Evolutionary conservation across 345 rosid species (phyloP).

Genomic region (Euphorbia pulcherrima): DNA sequence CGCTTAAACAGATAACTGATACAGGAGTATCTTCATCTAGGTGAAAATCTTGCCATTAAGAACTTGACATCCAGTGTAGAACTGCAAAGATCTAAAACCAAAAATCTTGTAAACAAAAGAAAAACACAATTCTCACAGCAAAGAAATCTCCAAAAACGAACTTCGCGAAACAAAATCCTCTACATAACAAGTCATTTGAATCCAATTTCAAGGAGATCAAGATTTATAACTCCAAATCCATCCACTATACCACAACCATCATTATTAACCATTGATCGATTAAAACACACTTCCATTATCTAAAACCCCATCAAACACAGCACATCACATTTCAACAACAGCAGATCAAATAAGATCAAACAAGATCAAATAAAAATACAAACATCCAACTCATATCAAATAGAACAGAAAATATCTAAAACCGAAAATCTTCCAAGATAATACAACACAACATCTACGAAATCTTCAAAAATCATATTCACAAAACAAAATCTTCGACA

Average conservation of each 20-base stretch:
- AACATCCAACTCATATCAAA: too few species aligned
- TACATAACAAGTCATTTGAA: neutral
- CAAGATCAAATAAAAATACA: too few species aligned
- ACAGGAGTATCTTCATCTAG: neutral
- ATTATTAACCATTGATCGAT: neutral
- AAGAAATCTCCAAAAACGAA: neutral
- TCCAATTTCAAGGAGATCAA: conserved; percentile 1
- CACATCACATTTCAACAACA: neutral
- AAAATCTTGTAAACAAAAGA: conserved; percentile 16
- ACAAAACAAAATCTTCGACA: neutral
- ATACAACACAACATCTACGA: neutral
- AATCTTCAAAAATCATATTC: too few species aligned
- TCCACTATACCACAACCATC: neutral
- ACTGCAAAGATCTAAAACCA: conserved; percentile 3
- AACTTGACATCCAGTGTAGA: neutral
- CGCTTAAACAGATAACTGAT: neutral
- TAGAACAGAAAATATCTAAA: too few species aligned
- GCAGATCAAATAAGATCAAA: neutral
- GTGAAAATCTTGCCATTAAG: neutral
- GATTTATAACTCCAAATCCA: neutral
- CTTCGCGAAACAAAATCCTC: neutral
- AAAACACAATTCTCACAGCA: neutral
- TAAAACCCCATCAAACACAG: neutral
- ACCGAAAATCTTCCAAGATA: too few species aligned
- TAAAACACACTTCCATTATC: neutral